phyloP scores from a whole-genome alignment of 1,284 basidiomycete species.

The Pseudomicrostroma phylloplanum region DNA sequence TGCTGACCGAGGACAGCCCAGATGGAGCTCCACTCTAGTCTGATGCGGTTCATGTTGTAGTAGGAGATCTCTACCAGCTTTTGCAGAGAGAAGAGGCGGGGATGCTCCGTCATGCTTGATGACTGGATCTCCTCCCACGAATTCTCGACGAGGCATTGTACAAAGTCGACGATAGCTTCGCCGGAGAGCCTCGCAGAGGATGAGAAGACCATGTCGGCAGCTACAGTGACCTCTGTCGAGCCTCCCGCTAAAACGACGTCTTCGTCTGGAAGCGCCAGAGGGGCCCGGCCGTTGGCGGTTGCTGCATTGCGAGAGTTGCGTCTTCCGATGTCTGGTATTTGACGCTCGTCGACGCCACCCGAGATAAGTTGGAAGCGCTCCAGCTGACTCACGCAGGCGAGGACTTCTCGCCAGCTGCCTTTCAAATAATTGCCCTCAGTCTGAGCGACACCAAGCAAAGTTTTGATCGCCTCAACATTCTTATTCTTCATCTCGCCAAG shows the following conservation, averaged over 20 bases:
- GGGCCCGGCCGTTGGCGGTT: slow-evolving; percentile 9
- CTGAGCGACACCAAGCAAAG: slow-evolving; percentile 46
- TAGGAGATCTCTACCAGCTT: slow-evolving; percentile 99
- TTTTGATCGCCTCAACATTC: slow-evolving; percentile 51
- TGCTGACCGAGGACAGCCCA: slow-evolving; percentile 98
- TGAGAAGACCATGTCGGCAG: slow-evolving; percentile 98
- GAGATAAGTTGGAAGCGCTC: slow-evolving; percentile 51
- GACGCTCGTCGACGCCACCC: slow-evolving; percentile 54
- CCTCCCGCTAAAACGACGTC: slow-evolving; percentile 94
- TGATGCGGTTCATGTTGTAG: slow-evolving; percentile 98
- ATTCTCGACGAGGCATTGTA: slow-evolving; percentile 88
- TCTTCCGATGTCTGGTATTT: slow-evolving; percentile 70
- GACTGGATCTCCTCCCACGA: slow-evolving; percentile 99
- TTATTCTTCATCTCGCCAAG: slow-evolving; percentile 51
- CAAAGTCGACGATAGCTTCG: slow-evolving; percentile 95
- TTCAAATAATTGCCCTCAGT: slow-evolving; percentile 49
- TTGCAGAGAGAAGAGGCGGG: slow-evolving; percentile 92
- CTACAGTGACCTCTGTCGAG: slow-evolving; percentile 95
- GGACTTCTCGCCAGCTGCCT: slow-evolving; percentile 49
- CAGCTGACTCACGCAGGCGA: slow-evolving; percentile 49
- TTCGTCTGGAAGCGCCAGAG: slow-evolving; percentile 63
- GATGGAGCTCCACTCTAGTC: slow-evolving; percentile 95
- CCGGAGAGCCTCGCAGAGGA: slow-evolving; percentile 88
- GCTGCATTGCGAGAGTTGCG: slow-evolving; percentile 50
- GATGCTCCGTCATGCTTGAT: slow-evolving; percentile 71